A percentile compares a stretch with the other conserved stretches of the same genome.
Evolutionary conservation across 75 land plant genomes (phyloP).

Genomic region (Adiantum capillusveneris): DNA sequence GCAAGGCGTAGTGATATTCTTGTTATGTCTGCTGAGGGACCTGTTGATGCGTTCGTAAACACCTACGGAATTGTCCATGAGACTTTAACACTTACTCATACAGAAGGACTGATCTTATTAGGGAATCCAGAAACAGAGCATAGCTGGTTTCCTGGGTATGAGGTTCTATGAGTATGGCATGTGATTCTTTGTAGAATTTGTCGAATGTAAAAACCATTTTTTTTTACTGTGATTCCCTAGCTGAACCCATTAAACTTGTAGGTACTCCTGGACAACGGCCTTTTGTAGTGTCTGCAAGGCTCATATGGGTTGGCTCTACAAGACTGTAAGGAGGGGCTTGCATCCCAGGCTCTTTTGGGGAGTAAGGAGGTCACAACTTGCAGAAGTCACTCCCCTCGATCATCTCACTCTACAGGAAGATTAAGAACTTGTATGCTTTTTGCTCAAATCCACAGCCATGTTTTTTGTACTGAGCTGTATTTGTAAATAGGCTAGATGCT

Average conservation of each 20-base stretch:
- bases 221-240: no score
- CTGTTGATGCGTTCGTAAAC: conserved; percentile 88
- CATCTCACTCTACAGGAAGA: no score
- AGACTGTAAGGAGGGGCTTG: conserved; percentile 48
- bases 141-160: conserved; percentile 99
- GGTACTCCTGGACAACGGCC: conserved; percentile 90
- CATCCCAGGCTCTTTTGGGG: conserved; percentile 87
- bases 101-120: conserved; percentile 51
- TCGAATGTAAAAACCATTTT: no score
- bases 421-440: no score
- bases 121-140: conserved; percentile 59
- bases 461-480: no score
- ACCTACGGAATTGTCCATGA: conserved; percentile 88
- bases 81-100: conserved; percentile 57
- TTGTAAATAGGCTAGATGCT: no score
- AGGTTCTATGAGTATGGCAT: conserved; percentile 1
- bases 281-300: conserved; percentile 56
- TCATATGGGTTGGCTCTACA: conserved; percentile 91
- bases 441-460: no score
- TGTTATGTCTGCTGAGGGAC: conserved; percentile 96
- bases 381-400: no score
- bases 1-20: conserved; percentile 91
- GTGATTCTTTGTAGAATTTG: no score
- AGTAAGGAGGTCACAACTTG: conserved; percentile 69
- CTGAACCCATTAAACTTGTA: conserved; percentile 27